A percentile compares a stretch with the other conserved stretches of the same genome.
Evolutionary conservation across 129 eudicot genomes (phyloP).

Genomic region (Chrysanthemum seticuspe): DNA sequence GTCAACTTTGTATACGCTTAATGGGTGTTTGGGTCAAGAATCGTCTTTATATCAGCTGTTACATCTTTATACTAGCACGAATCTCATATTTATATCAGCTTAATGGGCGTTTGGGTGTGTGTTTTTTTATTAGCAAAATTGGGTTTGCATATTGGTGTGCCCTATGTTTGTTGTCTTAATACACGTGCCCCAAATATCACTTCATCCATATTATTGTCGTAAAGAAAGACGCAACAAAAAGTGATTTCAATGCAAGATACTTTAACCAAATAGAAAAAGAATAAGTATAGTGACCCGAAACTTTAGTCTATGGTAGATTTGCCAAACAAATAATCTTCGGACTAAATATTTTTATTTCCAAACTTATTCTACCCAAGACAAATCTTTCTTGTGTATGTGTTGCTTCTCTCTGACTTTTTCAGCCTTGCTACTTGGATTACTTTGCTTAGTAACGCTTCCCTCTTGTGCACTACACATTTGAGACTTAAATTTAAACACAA

Average conservation of each 20-base stretch:
- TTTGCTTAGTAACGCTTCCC: conserved; percentile 82
- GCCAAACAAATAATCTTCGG: conserved; percentile 10
- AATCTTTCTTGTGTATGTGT: conserved; percentile 61
- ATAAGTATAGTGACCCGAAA: neutral
- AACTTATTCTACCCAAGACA: conserved; percentile 36
- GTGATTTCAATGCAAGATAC: neutral
- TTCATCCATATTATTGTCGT: neutral
- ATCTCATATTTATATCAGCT: too few relatives aligned
- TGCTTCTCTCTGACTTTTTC: conserved; percentile 56
- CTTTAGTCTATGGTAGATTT: conserved; percentile 9
- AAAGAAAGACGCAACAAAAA: neutral
- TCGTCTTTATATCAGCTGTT: too few relatives aligned
- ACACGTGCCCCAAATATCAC: neutral
- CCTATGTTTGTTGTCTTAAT: too few relatives aligned
- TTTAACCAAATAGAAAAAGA: neutral
- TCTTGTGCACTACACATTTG: conserved; percentile 98
- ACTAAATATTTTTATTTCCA: conserved; percentile 16
- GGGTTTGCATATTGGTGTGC: too few relatives aligned
- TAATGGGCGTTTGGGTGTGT: too few relatives aligned
- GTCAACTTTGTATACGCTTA: too few relatives aligned
- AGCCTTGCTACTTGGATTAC: conserved; percentile 44
- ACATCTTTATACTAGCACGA: too few relatives aligned
- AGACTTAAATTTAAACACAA: conserved; percentile 81
- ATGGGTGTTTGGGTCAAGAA: too few relatives aligned
- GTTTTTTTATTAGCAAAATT: too few relatives aligned